A percentile compares a stretch with the other conserved stretches of the same genome.
Evolutionary conservation across 306 rosid genomes (phyloP).

Genomic region (Nissolia schottii): DNA sequence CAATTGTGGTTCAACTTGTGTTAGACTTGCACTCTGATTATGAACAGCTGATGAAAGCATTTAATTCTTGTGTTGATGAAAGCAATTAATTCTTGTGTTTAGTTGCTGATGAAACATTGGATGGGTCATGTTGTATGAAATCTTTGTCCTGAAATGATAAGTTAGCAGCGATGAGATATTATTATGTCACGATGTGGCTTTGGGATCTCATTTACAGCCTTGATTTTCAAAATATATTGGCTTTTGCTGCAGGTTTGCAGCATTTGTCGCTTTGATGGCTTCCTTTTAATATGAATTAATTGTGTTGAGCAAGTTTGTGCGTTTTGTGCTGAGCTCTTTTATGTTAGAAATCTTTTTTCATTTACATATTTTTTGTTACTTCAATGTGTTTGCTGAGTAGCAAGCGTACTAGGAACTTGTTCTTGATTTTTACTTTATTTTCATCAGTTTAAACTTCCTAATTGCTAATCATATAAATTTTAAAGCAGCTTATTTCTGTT

Average conservation of each 20-base stretch:
- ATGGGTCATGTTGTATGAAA: background rate
- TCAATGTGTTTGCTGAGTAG: background rate
- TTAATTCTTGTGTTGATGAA: background rate
- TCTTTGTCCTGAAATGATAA: slow-evolving; percentile 1
- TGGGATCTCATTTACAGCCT: background rate
- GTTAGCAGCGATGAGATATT: background rate
- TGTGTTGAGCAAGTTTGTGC: background rate
- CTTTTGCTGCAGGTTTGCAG: background rate
- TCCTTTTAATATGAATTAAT: background rate
- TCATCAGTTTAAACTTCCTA: background rate
- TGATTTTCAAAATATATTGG: background rate
- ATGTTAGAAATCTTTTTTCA: background rate
- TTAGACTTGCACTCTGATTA: background rate
- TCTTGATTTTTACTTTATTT: background rate
- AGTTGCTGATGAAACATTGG: background rate
- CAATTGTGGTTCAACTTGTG: background rate
- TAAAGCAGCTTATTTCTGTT: background rate
- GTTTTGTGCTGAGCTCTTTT: background rate
- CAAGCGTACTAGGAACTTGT: background rate
- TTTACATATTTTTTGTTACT: background rate
- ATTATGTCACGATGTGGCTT: background rate
- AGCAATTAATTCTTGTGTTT: background rate
- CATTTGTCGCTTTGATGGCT: background rate
- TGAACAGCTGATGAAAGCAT: background rate
- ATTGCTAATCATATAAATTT: background rate